Evolutionary conservation across 176 grass and related monocot genomes (phyloP).

Genomic region (Raddia guianensis): DNA sequence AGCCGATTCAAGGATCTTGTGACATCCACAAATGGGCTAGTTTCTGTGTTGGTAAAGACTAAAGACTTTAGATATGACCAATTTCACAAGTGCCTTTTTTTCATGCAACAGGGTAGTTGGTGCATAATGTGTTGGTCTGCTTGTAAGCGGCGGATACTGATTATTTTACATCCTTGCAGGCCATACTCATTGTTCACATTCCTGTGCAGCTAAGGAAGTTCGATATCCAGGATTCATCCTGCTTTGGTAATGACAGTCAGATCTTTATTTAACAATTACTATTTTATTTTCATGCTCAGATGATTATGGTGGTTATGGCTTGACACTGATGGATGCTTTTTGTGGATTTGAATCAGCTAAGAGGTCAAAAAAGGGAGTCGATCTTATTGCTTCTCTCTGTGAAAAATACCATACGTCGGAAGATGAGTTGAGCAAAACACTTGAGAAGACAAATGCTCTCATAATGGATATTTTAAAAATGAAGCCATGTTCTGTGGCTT

Average conservation of each 20-base stretch:
- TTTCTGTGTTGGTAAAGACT: constrained; percentile 76
- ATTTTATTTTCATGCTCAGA: constrained; percentile 6
- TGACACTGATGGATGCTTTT: constrained; percentile 25
- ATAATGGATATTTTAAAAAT: constrained; percentile 85
- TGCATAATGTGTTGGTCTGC: constrained; percentile 28
- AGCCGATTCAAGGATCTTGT: constrained; percentile 88
- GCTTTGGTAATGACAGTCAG: constrained; percentile 57
- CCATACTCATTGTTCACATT: constrained; percentile 81
- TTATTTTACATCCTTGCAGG: constrained; percentile 54
- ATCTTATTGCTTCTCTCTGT: constrained; percentile 80
- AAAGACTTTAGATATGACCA: constrained; percentile 17
- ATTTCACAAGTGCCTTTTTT: constrained; percentile 11
- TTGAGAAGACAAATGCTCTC: constrained; percentile 78
- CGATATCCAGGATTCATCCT: constrained; percentile 57
- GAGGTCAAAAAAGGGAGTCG: constrained; percentile 80
- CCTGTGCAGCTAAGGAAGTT: constrained; percentile 77
- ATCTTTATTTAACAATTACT: constrained; percentile 26
- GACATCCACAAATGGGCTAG: constrained; percentile 80
- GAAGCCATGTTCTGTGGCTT: constrained; percentile 56
- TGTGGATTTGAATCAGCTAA: constrained; percentile 68
- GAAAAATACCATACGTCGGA: constrained; percentile 87
- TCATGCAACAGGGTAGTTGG: constrained; percentile 11
- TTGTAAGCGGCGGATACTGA: constrained; percentile 29
- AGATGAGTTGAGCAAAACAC: constrained; percentile 77
- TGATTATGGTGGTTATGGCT: constrained; percentile 23